These are phyloP conservation scores for Tetrahymena borealis DNA, from an alignment of 73 alveolate genomes.

Conservation along the genomic window DNA sequence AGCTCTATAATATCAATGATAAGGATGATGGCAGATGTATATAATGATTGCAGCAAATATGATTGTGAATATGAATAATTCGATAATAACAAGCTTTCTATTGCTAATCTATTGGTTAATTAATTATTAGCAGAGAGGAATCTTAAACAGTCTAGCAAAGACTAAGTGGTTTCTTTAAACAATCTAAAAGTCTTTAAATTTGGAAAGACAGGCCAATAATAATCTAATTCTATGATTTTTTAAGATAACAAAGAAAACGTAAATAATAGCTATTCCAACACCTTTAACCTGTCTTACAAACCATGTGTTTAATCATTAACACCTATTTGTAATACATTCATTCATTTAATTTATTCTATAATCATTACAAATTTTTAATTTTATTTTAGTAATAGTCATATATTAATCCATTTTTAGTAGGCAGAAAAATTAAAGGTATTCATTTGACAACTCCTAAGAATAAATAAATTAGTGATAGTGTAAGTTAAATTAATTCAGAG, in stretches of 20 bases:
- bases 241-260: not conserved
- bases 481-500: too few species aligned
- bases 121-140: not conserved
- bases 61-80: not conserved
- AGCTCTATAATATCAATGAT: not conserved
- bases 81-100: not conserved
- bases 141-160: not conserved
- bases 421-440: not conserved
- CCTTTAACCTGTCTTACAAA: not conserved
- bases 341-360: not conserved
- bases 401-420: not conserved
- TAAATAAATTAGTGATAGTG: too few species aligned
- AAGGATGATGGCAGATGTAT: not conserved
- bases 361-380: not conserved
- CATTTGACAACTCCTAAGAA: not conserved
- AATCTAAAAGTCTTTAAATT: not conserved
- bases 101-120: not conserved
- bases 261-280: not conserved
- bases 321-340: not conserved
- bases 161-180: not conserved
- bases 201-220: not conserved
- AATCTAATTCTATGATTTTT: not conserved
- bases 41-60: not conserved
- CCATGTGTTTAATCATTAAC: not conserved
- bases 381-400: too few species aligned